Evolutionary conservation across 257 asterid species (phyloP), one percentile per base, ranked within the genome.

Genomic region (Eustoma russellianum): DNA sequence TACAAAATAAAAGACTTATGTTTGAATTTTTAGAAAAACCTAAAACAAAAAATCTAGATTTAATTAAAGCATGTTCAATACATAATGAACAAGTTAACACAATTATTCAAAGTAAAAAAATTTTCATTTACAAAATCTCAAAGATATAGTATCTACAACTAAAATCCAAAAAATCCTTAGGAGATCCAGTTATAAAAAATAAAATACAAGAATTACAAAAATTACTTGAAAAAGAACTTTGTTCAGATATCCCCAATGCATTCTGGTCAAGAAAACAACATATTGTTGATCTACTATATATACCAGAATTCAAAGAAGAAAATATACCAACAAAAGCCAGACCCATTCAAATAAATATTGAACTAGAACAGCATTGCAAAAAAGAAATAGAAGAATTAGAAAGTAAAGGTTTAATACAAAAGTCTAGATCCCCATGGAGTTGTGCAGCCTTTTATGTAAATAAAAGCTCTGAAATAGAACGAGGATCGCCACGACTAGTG

Each of bases 231-330:
- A 13, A 7, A 0, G 30, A 24, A 4, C 30, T 24, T 24, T 52
- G 57, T 52, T 52, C 45, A 2, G 45, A 52, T 6, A 9, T 52
- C 0, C 44, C 57, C 7, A 52, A 24, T 24, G 57, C 57, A 24
- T 52, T 52, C 30, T 33, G 49, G 49, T 13, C 17, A 2, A 46
- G 49, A 14, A 45, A 46, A 46, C 49, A 46, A 46, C 49, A 46
- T 3, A 46, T 46, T 4, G 49, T 46, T 52, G 44, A 33, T 1
- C 12, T 24, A 5, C 44, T 44, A 0, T 52, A 52, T 33, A 17
- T 4, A 24, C 11, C 8, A 5, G 57, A 33, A 6, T 33, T 33
- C n/a, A 3, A 13, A 24, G 44, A 28, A 52, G 17, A 52, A 24
- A 3, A 52, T 0, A 52, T 52, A 2, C 57, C 40, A 5, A 52